Percentiles rank a stretch among this genome's conserved stretches.
Conservation (phyloP, 2,329 filamentous ascomycete species). For the Aschersonia sp. region DNA sequence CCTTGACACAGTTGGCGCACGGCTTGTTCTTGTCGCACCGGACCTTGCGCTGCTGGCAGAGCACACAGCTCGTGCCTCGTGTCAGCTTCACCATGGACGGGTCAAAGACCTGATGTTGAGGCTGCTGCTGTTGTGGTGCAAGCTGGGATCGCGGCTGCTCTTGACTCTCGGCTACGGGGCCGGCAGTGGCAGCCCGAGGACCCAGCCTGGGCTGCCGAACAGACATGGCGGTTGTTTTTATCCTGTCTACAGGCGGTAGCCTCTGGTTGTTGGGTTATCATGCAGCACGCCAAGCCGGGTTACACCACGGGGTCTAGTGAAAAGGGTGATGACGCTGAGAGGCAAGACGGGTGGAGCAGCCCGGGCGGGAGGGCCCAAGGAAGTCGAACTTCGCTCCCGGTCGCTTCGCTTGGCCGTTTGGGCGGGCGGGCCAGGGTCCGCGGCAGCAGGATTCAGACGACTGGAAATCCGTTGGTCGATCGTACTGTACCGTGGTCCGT, state of each 20-base stretch:
- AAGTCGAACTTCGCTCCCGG: too few species aligned
- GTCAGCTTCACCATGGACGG: slow-evolving; percentile 37
- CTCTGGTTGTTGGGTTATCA: too few species aligned
- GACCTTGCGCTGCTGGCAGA: slow-evolving; percentile 64
- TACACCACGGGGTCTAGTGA: not conserved
- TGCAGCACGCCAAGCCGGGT: not conserved
- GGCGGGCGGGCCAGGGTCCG: not conserved
- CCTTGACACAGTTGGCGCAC: slow-evolving; percentile 53
- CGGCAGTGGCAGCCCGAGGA: slow-evolving; percentile 6
- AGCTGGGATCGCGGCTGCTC: slow-evolving; percentile 5
- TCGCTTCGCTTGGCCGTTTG: not conserved
- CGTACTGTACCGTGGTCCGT: not conserved
- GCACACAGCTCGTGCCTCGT: slow-evolving; percentile 48
- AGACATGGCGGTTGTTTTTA: slow-evolving; percentile 3
- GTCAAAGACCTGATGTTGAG: slow-evolving; percentile 14
- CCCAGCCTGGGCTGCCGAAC: slow-evolving; percentile 1
- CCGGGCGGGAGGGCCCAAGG: too few species aligned
- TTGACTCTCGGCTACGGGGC: not conserved
- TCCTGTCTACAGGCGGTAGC: too few species aligned
- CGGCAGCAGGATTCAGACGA: not conserved
- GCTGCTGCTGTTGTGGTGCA: slow-evolving; percentile 3
- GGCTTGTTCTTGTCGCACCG: slow-evolving; percentile 61
- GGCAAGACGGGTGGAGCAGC: not conserved
- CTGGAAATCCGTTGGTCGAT: too few species aligned
- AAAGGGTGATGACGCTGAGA: not conserved